These are phyloP conservation scores for Xylaria sp. DNA, from an alignment of 2,329 filamentous ascomycete genomes.

Conservation along the genomic window DNA sequence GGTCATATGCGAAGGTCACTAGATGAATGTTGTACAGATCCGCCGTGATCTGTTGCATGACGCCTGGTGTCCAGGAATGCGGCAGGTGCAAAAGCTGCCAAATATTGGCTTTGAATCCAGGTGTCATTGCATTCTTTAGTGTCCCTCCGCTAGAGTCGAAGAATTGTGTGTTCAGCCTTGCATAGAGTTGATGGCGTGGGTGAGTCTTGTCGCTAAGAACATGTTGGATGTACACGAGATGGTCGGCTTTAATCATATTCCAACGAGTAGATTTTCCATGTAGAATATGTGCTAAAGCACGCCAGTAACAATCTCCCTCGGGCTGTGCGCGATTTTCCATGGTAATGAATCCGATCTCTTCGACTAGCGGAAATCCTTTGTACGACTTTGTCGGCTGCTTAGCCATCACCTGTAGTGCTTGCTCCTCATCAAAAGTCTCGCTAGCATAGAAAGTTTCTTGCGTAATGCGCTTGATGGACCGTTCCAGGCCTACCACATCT, in stretches of 20 bases:
- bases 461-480: constrained; percentile 2
- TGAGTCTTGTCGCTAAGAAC: constrained; percentile 45
- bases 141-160: constrained; percentile 12
- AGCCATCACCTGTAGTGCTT: constrained; percentile 10
- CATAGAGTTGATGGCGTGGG: constrained; percentile 46
- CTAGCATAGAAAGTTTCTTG: constrained; percentile 22
- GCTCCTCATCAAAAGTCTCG: constrained; percentile 30
- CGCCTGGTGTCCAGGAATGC: constrained; percentile 46
- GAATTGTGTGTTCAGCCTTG: constrained; percentile 43
- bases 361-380: constrained; percentile 51
- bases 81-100: constrained; percentile 50
- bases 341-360: constrained; percentile 48
- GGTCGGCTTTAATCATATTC: constrained; percentile 51
- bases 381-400: background rate
- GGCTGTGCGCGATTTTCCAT: constrained; percentile 41
- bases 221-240: constrained; percentile 46
- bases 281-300: constrained; percentile 45
- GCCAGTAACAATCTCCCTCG: constrained; percentile 51
- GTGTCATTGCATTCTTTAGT: background rate
- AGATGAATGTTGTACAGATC: constrained; percentile 51
- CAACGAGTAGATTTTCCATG: constrained; percentile 46
- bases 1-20: constrained; percentile 47
- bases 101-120: constrained; percentile 44
- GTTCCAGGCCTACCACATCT: constrained; percentile 3
- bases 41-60: constrained; percentile 50